Evolutionary conservation across 805 yeast species (phyloP), one percentile per base, ranked within the genome.

Genomic region (Schizosaccharomyces osmophilus): DNA sequence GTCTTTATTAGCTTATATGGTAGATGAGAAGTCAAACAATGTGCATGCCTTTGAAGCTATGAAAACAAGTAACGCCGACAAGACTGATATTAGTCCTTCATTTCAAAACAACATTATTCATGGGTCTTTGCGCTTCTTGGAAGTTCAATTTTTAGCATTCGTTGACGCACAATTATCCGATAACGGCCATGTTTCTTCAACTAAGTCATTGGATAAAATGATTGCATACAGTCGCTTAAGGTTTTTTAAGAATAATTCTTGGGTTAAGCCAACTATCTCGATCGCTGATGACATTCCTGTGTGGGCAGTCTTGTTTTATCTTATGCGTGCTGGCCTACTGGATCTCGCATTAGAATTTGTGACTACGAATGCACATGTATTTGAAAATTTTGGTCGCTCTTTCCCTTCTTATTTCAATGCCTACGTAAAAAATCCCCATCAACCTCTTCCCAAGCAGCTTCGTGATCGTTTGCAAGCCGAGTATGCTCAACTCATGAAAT

Each of bases 221-320:
- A 78, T 79, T 63, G 80, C 84, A 78, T 85, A 67, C 71, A 80
- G 67, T 77, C 81, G 63, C 66, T 71, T 68, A 72, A 76, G 68
- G 67, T 79, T 71, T 69, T 72, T 70, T 54, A 65, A 66, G 64
- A 73, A 73, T 61, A 75, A 74, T 24, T 71, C 74, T 41, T 77
- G 84, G 82, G 76, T 75, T 62, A 66, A 77, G 48, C 74, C 75
- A n/a, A 78, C 79, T 63, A 67, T 85, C 59, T 77, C 83, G 60
- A 62, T 64, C n/a, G 82, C 87, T 29, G 89, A 93, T 71, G 88
- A 88, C 19, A 75, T 80, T 1, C 97, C 97, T 11, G 79, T 93
- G n/a, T 90, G 98, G 98, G 95, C 96, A 0, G 73, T 87, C 48
- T 73, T 93, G 11, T 93, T 84, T 69, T 90, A 86, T 71, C 74